Base-by-base conservation (phyloP, 2,329 filamentous ascomycete genomes). In the Uncinocarpus reesii region DNA sequence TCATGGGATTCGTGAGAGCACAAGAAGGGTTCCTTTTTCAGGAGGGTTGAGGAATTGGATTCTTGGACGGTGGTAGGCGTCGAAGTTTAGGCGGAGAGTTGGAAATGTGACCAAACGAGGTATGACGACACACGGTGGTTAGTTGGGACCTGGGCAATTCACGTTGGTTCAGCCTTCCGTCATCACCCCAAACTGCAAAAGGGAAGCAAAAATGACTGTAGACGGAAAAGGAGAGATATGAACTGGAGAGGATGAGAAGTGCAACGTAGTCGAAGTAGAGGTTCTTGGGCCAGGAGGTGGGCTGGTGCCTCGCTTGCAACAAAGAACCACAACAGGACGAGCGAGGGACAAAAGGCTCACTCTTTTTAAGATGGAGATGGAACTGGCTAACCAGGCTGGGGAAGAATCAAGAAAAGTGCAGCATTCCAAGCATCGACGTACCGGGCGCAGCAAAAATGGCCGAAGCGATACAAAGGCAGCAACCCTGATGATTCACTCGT, bases 41-140 rank as follows among this genome's bases (percentile, higher is more conserved):
- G 21, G 32, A 16, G 20, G n/a, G n/a, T n/a, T n/a, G 21, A 43
- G 40, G 40, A n/a, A n/a, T n/a, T 21, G 23, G 15, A 44, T 13
- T 20, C 35, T 37, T 11, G 35, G 44, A 31, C 11, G 18, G 20
- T 20, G 13, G 34, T n/a, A 37, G 32, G 24, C 10, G 43, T 16
- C 7, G 7, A n/a, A n/a, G 18, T 5, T 26, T 10, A 23, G 26
- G 28, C 13, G 18, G n/a, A 24, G 41, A 43, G 28, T 34, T 43
- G 41, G 41, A 31, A 43, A 21, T 16, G 41, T 21, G 41, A 43
- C 26, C 26, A 43, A 43, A 32, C 16, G 43, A 15, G 43, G 15
- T 36, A 46, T 46, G 43, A 46, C 43, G 43, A 46, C 43, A 46
- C 43, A 24, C 18, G 31, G 32, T n/a, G 29, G 31, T 4, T 32